Evolutionary conservation across 441 rosid genomes (phyloP), one percentile per base, ranked within the genome.

Genomic region (Caryocar brasiliense): DNA sequence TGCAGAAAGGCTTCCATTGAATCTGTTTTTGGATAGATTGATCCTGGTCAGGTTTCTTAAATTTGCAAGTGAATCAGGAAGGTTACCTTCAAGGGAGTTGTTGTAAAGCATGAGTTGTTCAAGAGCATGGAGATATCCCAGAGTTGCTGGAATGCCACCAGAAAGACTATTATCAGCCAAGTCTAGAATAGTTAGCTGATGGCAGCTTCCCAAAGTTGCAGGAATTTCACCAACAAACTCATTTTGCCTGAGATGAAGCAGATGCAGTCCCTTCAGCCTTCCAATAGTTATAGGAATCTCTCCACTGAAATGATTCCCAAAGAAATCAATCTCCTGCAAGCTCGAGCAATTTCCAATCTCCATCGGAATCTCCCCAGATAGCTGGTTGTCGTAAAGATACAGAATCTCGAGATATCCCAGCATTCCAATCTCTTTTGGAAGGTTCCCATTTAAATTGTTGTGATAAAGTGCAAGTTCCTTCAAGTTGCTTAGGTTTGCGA

Each of bases 21-120:
- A 64, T 40, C 57, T 76, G 68, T 88, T 88, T 21, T 61, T 66
- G 12, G 76, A 83, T 27, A 88, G 66, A 64, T 88, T 88, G 66
- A 85, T 65, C 51, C 97, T 79, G 0, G 97, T 85, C 39, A 88
- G 67, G 76, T 82, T 82, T 43, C 55, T 54, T 28, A 88, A 62
- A 50, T 68, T 78, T 59, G 25, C 21, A 26, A 88, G 73, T 15
- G 82, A 56, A 49, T 63, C 63, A 12, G 97, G 92, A 44, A 88
- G 76, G 1, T 20, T 74, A 62, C 95, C 95, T 62, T 63, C 65
- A 27, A 88, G 80, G 15, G 95, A 85, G 32, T 85, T 88, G 74
- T 88, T 88, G 74, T 88, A 85, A 47, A 88, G 84, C 97, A 88
- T 82, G 47, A 85, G 58, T 76, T 83, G 80, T 57, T 78, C 62